Evolutionary conservation across 129 eudicot genomes (phyloP).

Genomic region (Tanacetum coccineum): DNA sequence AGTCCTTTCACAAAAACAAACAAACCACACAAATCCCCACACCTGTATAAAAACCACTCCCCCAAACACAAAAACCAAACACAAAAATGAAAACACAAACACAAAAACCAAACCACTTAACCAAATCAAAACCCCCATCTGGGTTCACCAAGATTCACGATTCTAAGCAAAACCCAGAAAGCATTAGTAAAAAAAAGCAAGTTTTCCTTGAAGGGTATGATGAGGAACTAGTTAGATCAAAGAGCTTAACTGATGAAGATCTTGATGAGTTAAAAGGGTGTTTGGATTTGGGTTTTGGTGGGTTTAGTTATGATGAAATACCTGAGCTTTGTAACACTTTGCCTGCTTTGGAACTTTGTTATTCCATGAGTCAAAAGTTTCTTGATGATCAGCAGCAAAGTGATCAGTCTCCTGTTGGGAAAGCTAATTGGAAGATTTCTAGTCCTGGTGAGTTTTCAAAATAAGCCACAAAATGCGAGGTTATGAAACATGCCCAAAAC

Average conservation of each 20-base stretch:
- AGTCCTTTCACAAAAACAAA: too few relatives aligned
- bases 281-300: slow-evolving; percentile 79
- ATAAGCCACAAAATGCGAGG: too few relatives aligned
- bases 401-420: slow-evolving; percentile 30
- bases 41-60: too few relatives aligned
- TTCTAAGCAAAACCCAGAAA: slow-evolving; percentile 24
- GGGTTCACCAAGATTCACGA: slow-evolving; percentile 30
- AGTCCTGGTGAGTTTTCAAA: too few relatives aligned
- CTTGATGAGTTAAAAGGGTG: slow-evolving; percentile 69
- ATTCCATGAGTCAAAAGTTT: slow-evolving; percentile 70
- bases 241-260: slow-evolving; percentile 70
- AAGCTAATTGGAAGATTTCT: too few relatives aligned
- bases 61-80: too few relatives aligned
- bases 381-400: slow-evolving; percentile 58
- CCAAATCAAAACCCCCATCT: slow-evolving; percentile 7
- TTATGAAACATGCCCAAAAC: too few relatives aligned
- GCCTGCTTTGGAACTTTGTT: slow-evolving; percentile 75
- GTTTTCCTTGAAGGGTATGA: slow-evolving; percentile 58
- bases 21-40: too few relatives aligned
- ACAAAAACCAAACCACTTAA: slow-evolving; percentile 3
- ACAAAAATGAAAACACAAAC: slow-evolving; percentile 18
- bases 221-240: slow-evolving; percentile 52
- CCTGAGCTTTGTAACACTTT: slow-evolving; percentile 72
- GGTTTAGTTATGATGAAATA: slow-evolving; percentile 70
- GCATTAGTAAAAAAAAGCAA: slow-evolving; percentile 33